Percentiles rank a stretch among this genome's conserved stretches.
These are phyloP conservation scores for Camelina neglecta DNA, from an alignment of 345 rosid genomes.

Conservation along the genomic window DNA sequence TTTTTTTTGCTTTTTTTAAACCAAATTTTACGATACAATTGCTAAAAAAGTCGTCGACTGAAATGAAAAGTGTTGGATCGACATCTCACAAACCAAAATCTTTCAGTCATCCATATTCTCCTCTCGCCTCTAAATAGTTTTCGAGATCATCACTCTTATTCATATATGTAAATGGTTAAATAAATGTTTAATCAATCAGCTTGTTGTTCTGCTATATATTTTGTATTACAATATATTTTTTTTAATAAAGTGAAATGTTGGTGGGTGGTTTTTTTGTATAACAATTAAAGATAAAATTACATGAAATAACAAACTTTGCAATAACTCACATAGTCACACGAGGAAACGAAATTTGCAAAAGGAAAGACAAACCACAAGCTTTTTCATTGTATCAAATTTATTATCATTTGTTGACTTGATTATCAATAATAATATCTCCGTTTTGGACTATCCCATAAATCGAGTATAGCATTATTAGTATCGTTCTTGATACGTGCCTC, in stretches of 20 bases:
- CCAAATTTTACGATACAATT: no score
- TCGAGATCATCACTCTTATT: background rate
- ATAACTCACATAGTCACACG: background rate
- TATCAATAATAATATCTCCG: constrained; percentile 32
- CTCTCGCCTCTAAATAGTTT: background rate
- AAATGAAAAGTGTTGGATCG: background rate
- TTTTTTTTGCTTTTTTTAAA: no score
- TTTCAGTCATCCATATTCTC: background rate
- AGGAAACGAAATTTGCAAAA: background rate
- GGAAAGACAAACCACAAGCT: background rate
- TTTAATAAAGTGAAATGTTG: no score
- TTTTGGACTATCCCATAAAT: constrained; percentile 33
- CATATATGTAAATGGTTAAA: background rate
- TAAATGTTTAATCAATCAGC: background rate
- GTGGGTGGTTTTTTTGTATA: background rate
- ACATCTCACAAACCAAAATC: background rate
- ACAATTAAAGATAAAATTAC: background rate
- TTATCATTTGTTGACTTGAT: background rate
- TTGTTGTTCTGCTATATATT: background rate
- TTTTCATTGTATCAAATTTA: background rate
- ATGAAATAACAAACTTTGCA: background rate
- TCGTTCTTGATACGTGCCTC: constrained; percentile 26
- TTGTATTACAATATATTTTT: background rate
- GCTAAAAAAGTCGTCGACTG: background rate
- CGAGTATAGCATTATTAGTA: constrained; percentile 6